Percentiles rank a stretch among this genome's conserved stretches.
Conservation (phyloP, 2,329 filamentous ascomycete species). For the Thyridium curvatum region DNA sequence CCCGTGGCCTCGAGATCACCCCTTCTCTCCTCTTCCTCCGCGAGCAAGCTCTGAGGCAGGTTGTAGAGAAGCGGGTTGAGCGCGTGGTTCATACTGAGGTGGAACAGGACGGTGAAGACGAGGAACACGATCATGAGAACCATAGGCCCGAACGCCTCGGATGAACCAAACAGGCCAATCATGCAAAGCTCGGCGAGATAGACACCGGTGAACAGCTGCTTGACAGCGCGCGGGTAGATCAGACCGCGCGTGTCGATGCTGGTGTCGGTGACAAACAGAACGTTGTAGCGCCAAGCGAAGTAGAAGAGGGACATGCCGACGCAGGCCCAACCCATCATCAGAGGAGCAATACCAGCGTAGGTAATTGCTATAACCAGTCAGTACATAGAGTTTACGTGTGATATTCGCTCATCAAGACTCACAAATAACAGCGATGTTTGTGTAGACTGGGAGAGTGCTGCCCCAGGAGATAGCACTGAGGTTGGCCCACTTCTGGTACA, state of each 20-base stretch:
- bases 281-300: conserved; percentile 82
- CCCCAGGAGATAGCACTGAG: conserved; percentile 77
- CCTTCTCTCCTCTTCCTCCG: conserved; percentile 33
- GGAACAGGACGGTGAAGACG: conserved; percentile 69
- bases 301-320: conserved; percentile 78
- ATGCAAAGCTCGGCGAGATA: conserved; percentile 80
- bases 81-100: conserved; percentile 66
- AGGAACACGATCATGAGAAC: conserved; percentile 72
- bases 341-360: conserved; percentile 80
- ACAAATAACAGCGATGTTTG: conserved; percentile 76
- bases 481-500: conserved; percentile 71
- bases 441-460: conserved; percentile 73
- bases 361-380: conserved; percentile 56
- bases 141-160: conserved; percentile 59
- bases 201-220: conserved; percentile 77
- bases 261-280: conserved; percentile 80
- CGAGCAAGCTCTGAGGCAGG: conserved; percentile 64
- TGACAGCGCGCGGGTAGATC: conserved; percentile 79
- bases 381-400: background rate
- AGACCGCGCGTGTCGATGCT: conserved; percentile 82
- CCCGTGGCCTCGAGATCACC: conserved; percentile 16
- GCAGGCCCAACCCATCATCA: conserved; percentile 77
- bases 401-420: conserved; percentile 24
- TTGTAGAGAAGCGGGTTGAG: conserved; percentile 71
- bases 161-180: conserved; percentile 76